Evolutionary conservation across 2,329 filamentous ascomycete species (phyloP), one percentile per base, ranked within the genome.

Genomic region (Pyrenophora seminiperda): DNA sequence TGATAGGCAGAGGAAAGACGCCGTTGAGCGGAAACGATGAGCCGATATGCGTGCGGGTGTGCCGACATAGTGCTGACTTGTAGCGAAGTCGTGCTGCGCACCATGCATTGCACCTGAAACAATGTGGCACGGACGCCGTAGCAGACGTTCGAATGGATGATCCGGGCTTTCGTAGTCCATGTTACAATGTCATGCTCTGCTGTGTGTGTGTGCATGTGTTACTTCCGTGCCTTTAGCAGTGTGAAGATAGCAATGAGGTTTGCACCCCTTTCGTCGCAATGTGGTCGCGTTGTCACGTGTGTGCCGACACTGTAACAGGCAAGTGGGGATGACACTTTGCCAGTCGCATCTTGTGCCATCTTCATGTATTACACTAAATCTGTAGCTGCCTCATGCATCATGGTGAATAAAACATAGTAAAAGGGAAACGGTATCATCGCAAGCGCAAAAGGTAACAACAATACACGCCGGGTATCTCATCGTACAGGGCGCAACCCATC

Each of bases 81-180:
- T 59, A 56, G 54, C 52, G 41, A 58, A 45, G 38, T 52, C 57
- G 54, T 55, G 51, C 61, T 60, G 51, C 39, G 50, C 40, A 30
- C 47, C 39, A 32, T 58, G 53, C 59, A 54, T 54, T 58, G 53
- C 59, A 54, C 54, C 53, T 66, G 65, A 68, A 67, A 68, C 65
- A 54, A 45, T 51, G 61, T 66, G 51, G 63, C 65, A 67, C 62
- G 60, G 63, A 66, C 65, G 44, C 41, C 41, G 37, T 27, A 32
- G 43, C 56, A 52, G 38, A 44, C 18, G 37, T 36, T 22, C 20
- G 31, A 29, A 17, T 31, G 42, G 30, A 52, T 40, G 18, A 15
- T 13, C 37, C 24, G 24, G 20, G 20, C 38, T 46, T 24, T 22
- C 14, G 3, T 20, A 40, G 31, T 17, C 36, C 24, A 7, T 19